Base-by-base conservation (phyloP, 2,329 filamentous ascomycete genomes). In the Fusarium robinianum region DNA sequence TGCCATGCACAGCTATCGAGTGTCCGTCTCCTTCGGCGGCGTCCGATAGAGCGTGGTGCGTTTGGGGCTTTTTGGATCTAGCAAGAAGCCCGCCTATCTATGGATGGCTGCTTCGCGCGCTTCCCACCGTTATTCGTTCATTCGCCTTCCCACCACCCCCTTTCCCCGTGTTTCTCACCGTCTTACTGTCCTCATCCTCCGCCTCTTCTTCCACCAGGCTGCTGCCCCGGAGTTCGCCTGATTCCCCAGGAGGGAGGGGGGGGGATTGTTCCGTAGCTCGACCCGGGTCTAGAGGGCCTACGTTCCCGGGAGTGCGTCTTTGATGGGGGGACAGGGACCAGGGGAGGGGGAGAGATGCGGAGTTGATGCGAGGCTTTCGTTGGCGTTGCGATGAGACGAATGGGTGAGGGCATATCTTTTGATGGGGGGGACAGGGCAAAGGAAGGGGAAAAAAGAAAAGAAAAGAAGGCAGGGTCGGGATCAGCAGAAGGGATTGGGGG, bases 261-360 rank as follows among this genome's bases (percentile, higher is more conserved):
- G 10, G n/a, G 16, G 18, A n/a, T n/a, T n/a, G 21, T 23, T 15
- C 6, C n/a, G 11, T 24, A 26, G 33, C 11, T 26, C 37, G 18
- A 37, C 36, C 51, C 50, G 27, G 50, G 29, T 29, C 39, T 32
- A 45, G 21, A 14, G 36, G 22, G 10, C 11, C 39, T 22, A 8
- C 19, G 41, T 46, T 53, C 30, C 50, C 46, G 50, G 43, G 40
- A 30, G 24, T 12, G 16, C 23, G 9, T 24, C n/a, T 24, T 9
- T 24, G 9, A 10, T 24, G 23, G 9, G 8, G n/a, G 8, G 35
- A 18, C n/a, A 5, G 3, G 4, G 24, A 5, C 39, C 34, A 32
- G n/a, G 45, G 15, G 21, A 37, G 25, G 24, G 24, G 46, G 23
- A 21, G 17, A 35, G 30, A 15, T 6, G 37, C 18, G 23, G 17